Percentiles rank a stretch among this genome's conserved stretches.
Conservation (phyloP, 495 filamentous ascomycete species). For the Peziza echinospora region DNA sequence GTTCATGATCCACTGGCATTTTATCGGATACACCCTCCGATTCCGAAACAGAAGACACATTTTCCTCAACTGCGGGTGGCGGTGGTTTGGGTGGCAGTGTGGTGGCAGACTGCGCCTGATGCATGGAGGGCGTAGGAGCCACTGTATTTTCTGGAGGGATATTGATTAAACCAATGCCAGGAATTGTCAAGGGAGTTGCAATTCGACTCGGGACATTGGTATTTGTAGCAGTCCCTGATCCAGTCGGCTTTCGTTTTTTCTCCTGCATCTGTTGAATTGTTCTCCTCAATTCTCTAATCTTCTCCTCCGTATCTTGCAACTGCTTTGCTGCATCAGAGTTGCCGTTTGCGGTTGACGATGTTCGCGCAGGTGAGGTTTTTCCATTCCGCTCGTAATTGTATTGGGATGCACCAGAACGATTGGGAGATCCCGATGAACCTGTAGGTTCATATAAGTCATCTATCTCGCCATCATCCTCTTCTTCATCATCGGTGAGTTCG, state of each 20-base stretch:
- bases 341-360: constrained; percentile 7
- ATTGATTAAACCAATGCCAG: constrained; percentile 7
- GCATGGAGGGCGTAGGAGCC: too few species aligned
- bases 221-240: constrained; percentile 22
- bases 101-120: too few species aligned
- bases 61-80: too few species aligned
- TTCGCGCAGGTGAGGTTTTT: constrained; percentile 10
- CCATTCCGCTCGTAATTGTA: constrained; percentile 5
- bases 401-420: not conserved
- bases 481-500: constrained; percentile 43
- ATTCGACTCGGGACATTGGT: constrained; percentile 15
- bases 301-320: constrained; percentile 40
- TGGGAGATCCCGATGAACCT: constrained; percentile 26
- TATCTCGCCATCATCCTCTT: constrained; percentile 20
- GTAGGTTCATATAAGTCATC: constrained; percentile 11
- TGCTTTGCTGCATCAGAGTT: constrained; percentile 25
- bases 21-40: too few species aligned
- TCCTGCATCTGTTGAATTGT: constrained; percentile 60
- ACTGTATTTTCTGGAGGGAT: too few species aligned
- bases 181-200: constrained; percentile 14
- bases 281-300: constrained; percentile 52
- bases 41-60: too few species aligned
- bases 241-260: constrained; percentile 28
- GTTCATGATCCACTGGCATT: too few species aligned
- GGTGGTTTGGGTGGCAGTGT: too few species aligned